Percentiles rank a stretch among this genome's conserved stretches.
These are phyloP conservation scores for Aschersonia sp. DNA, from an alignment of 2,329 filamentous ascomycete species.

Conservation along the genomic window DNA sequence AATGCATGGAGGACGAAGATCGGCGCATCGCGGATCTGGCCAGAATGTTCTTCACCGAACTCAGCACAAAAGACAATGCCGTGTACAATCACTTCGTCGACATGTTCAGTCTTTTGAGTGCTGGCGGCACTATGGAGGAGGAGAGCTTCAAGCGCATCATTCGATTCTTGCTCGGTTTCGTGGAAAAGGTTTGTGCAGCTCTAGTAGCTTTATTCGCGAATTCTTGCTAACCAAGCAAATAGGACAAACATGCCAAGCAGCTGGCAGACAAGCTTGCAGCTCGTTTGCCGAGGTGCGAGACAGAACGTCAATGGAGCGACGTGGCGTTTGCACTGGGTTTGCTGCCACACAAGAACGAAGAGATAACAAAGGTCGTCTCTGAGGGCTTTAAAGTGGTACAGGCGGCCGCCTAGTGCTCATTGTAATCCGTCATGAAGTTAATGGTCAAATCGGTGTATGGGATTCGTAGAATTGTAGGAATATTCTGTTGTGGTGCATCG, in stretches of 20 bases:
- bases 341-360: conserved; percentile 85
- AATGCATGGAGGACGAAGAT: conserved; percentile 93
- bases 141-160: conserved; percentile 77
- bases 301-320: conserved; percentile 92
- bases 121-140: conserved; percentile 67
- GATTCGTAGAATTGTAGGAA: no score
- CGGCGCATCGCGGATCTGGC: conserved; percentile 86
- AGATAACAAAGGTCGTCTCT: conserved; percentile 61
- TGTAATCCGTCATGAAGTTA: not conserved
- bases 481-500: no score
- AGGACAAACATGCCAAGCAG: conserved; percentile 97
- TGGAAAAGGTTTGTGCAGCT: conserved; percentile 66
- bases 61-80: conserved; percentile 95
- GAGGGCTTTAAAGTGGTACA: conserved; percentile 66
- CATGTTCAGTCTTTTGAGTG: conserved; percentile 88
- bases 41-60: conserved; percentile 95
- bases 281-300: conserved; percentile 72
- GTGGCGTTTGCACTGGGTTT: conserved; percentile 84
- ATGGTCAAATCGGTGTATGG: no score
- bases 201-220: no score
- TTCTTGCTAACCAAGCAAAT: not conserved
- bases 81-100: conserved; percentile 99
- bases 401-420: conserved; percentile 31
- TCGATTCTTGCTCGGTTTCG: conserved; percentile 86
- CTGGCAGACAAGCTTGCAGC: conserved; percentile 85